Evolutionary conservation across 2,329 filamentous ascomycete species (phyloP).

Genomic region (Paecilomyces sp.): DNA sequence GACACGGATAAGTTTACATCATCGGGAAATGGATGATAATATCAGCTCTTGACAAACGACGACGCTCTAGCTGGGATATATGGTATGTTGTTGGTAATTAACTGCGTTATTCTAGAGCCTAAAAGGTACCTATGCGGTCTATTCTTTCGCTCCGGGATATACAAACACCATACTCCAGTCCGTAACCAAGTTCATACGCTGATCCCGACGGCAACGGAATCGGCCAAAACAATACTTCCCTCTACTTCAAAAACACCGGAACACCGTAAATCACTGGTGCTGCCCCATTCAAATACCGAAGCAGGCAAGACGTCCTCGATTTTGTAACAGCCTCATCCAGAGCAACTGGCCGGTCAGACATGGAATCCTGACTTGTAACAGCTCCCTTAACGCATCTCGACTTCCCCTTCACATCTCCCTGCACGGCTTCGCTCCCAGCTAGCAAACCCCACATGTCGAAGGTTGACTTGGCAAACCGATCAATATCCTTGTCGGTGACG

Average conservation of each 20-base stretch:
- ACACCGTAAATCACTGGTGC: slow-evolving; percentile 93
- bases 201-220: slow-evolving; percentile 2
- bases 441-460: slow-evolving; percentile 85
- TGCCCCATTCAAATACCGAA: slow-evolving; percentile 88
- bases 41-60: neutral
- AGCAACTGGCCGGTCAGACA: slow-evolving; percentile 40
- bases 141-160: neutral
- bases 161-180: neutral
- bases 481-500: slow-evolving; percentile 95
- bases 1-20: neutral
- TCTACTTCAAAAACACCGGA: slow-evolving; percentile 65
- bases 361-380: slow-evolving; percentile 2
- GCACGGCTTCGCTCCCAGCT: slow-evolving; percentile 26
- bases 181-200: neutral
- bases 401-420: slow-evolving; percentile 20
- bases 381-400: slow-evolving; percentile 17
- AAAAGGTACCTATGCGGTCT: neutral
- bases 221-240: neutral
- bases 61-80: neutral
- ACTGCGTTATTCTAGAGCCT: neutral
- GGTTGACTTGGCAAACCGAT: slow-evolving; percentile 72
- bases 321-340: slow-evolving; percentile 75
- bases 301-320: slow-evolving; percentile 70
- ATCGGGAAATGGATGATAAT: neutral
- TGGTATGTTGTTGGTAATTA: neutral